Percentiles rank a stretch among this genome's conserved stretches.
Evolutionary conservation across 2,329 filamentous ascomycete genomes (phyloP).

Genomic region (Bimuria novae-zelandiae): DNA sequence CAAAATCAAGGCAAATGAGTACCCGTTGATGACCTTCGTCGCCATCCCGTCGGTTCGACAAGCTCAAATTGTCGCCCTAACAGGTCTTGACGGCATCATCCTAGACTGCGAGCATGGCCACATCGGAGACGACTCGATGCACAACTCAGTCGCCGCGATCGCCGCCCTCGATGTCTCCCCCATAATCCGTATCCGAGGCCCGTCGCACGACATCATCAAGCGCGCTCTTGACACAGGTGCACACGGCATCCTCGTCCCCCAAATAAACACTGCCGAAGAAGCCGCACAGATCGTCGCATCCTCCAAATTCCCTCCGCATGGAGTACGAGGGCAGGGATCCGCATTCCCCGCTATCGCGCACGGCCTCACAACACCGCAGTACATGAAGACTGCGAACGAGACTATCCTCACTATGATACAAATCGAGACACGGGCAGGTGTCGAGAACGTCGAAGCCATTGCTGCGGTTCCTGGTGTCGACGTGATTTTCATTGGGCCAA

Average conservation of each 20-base stretch:
- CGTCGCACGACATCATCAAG: constrained; percentile 54
- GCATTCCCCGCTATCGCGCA: constrained; percentile 57
- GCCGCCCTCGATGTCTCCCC: constrained; percentile 61
- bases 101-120: constrained; percentile 64
- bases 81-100: constrained; percentile 69
- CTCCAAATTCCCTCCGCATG: constrained; percentile 62
- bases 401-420: constrained; percentile 68
- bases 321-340: constrained; percentile 61
- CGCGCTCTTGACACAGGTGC: constrained; percentile 63
- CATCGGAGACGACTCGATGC: constrained; percentile 61
- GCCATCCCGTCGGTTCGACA: constrained; percentile 53
- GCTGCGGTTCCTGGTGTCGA: constrained; percentile 65
- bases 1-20: constrained; percentile 46
- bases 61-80: constrained; percentile 62
- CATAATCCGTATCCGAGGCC: constrained; percentile 58
- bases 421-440: constrained; percentile 68
- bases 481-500: constrained; percentile 68
- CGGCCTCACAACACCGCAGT: constrained; percentile 56
- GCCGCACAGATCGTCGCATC: constrained; percentile 50
- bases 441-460: constrained; percentile 65
- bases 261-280: constrained; percentile 59
- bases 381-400: constrained; percentile 61
- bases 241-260: constrained; percentile 62
- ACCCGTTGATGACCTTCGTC: constrained; percentile 56
- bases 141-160: constrained; percentile 62